Evolutionary conservation across 2,329 filamentous ascomycete species (phyloP).

Genomic region (Penicillium thymicola): DNA sequence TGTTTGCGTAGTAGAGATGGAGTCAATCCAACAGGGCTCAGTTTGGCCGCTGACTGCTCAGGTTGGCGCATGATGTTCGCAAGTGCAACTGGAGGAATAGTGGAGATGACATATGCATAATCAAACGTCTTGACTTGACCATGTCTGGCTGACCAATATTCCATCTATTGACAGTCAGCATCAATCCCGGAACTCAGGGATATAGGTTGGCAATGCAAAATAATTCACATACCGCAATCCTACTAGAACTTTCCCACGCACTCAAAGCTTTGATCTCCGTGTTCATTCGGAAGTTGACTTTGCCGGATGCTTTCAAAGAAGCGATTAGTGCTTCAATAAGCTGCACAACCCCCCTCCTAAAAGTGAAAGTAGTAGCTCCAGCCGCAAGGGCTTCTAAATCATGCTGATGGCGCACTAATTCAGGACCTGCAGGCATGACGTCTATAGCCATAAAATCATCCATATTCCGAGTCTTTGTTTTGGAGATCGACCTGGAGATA

Average conservation of each 20-base stretch:
- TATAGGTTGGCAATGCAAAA: neutral
- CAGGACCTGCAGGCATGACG: constrained; percentile 2
- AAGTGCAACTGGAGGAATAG: constrained; percentile 29
- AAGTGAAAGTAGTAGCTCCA: constrained; percentile 40
- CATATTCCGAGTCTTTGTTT: constrained; percentile 13
- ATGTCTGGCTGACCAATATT: neutral
- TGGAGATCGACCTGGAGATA: constrained; percentile 11
- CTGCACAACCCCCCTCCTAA: constrained; percentile 59
- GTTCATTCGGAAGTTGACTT: constrained; percentile 58
- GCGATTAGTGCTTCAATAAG: constrained; percentile 55
- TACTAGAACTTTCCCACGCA: too few relatives aligned
- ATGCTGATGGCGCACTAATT: neutral
- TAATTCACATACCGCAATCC: neutral
- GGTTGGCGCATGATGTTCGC: constrained; percentile 20
- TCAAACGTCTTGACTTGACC: neutral
- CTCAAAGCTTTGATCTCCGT: constrained; percentile 45
- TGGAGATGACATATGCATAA: constrained; percentile 35
- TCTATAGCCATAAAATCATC: constrained; percentile 31
- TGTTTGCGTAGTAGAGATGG: constrained; percentile 29
- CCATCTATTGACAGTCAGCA: constrained; percentile 19
- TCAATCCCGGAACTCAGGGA: neutral
- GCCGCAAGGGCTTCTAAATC: constrained; percentile 16
- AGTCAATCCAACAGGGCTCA: neutral
- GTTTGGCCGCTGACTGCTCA: constrained; percentile 10
- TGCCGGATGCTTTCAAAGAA: constrained; percentile 51